A percentile compares a stretch with the other conserved stretches of the same genome.
phyloP scores from a whole-genome alignment of 108 stramenopile genomes.

The Cylindrotheca closterium region DNA sequence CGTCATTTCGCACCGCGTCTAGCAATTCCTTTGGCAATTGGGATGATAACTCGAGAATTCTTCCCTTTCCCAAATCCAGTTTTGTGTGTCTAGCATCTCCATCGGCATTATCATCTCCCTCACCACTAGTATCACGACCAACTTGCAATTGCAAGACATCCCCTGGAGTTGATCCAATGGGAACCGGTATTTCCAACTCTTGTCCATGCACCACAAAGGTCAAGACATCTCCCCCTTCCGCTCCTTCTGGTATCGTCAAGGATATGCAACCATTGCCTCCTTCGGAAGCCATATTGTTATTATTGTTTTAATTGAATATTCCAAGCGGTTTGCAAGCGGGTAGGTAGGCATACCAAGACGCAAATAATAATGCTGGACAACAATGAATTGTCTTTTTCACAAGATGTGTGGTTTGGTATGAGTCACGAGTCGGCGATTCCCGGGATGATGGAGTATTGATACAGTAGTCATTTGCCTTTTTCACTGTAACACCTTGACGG shows the following conservation, averaged over 20 bases:
- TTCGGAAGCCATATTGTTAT: too few relatives aligned
- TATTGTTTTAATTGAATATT: too few relatives aligned
- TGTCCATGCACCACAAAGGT: slow-evolving; percentile 41
- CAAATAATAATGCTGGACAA: too few relatives aligned
- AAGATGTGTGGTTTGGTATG: too few relatives aligned
- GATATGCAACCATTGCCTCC: too few relatives aligned
- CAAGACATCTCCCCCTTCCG: slow-evolving; percentile 62
- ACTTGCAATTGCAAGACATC: slow-evolving; percentile 71
- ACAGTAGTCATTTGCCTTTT: too few relatives aligned
- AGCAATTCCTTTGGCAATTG: slow-evolving; percentile 11
- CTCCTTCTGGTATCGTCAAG: slow-evolving; percentile 56
- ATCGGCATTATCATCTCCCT: neutral
- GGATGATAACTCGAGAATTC: slow-evolving; percentile 10
- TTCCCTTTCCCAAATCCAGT: slow-evolving; percentile 33
- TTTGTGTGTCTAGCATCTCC: neutral
- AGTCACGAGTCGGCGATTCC: too few relatives aligned
- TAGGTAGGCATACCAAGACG: too few relatives aligned
- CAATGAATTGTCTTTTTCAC: too few relatives aligned
- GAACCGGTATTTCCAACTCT: slow-evolving; percentile 55
- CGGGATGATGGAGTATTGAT: too few relatives aligned
- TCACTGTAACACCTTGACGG: too few relatives aligned
- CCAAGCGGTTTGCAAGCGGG: too few relatives aligned
- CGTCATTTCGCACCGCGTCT: neutral
- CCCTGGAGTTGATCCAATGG: slow-evolving; percentile 43
- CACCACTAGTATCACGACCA: slow-evolving; percentile 18